Base-by-base conservation (phyloP, 129 eudicot species). In the Flaveria trinervia region DNA sequence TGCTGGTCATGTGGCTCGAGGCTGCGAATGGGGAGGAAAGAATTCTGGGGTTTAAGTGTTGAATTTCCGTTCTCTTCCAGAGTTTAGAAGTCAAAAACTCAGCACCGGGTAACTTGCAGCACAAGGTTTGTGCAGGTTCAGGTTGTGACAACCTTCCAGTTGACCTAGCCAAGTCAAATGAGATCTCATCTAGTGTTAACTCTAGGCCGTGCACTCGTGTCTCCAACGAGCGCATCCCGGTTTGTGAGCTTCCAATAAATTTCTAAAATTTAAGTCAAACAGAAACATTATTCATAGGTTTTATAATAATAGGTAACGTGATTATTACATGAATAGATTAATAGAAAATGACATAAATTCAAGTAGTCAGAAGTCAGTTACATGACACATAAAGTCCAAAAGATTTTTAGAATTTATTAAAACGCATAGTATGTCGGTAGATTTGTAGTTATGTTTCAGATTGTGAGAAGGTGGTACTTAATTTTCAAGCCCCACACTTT, bases 151-250 rank as follows among this genome's bases (percentile, higher is more conserved):
- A 77, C 84, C 89, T 83, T 84, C 96, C 91, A 18, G 92, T 87
- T 83, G 97, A 85, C 69, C 84, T 81, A 11, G 96, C 96, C 79
- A 94, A 77, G 50, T 94, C 99, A 65, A 77, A 92, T 9, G 97
- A 94, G 72, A 94, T 91, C 77, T 85, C 97, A 72, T 91, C 96
- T 74, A 94, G 68, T 41, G 92, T 87, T 83, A 79, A 70, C 85
- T 94, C 99, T 65, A 94, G 84, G 57, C 96, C 94, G 36, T 89
- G 96, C 51, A 94, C 99, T 50, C 99, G 93, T 48, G 90, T 67
- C 83, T 94, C 96, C 80, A 91, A 83, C 20, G 90, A 84, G 1
- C 41, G 82, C 91, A 94, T 89, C 46, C 96, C 93, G 20, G 59
- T 90, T 75, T 89, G 89, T 52, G 99, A 94, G 79, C 89, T 94